Percentiles rank a stretch among this genome's conserved stretches.
Evolutionary conservation across 2,329 filamentous ascomycete genomes (phyloP).

Genomic region (Leptographium procerum): DNA sequence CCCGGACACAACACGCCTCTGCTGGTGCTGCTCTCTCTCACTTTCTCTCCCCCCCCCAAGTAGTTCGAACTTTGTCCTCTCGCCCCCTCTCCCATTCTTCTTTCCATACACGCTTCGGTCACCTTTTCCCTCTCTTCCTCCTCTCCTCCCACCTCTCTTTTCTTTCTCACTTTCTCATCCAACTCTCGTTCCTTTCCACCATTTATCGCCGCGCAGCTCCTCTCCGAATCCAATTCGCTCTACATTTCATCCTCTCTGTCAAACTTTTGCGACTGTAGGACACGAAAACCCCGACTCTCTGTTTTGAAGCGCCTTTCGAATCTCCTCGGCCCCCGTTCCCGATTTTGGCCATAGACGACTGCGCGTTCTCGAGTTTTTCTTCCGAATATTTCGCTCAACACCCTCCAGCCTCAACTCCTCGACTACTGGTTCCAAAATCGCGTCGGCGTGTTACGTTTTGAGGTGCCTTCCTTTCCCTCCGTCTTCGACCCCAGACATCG

Average conservation of each 20-base stretch:
- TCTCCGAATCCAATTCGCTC: background rate
- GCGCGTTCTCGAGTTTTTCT: background rate
- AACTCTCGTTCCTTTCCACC: constrained; percentile 1
- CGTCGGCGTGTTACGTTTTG: background rate
- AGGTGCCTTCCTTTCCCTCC: background rate
- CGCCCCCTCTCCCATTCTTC: constrained; percentile 1
- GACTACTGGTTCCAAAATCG: background rate
- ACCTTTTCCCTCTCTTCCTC: constrained; percentile 2
- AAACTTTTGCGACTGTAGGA: background rate
- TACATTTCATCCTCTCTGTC: background rate
- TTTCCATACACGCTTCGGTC: background rate
- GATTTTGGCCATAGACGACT: background rate
- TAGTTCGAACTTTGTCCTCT: background rate
- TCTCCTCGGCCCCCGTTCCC: background rate
- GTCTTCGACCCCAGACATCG: background rate
- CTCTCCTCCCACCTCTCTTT: background rate
- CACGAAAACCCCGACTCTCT: background rate
- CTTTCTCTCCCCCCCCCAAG: constrained; percentile 1
- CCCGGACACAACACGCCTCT: background rate
- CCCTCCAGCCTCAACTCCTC: background rate
- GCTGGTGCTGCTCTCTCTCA: background rate
- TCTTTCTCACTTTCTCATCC: constrained; percentile 4
- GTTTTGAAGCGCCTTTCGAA: background rate
- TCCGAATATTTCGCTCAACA: background rate
- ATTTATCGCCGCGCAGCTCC: background rate